Base-by-base conservation (phyloP, 257 asterid species). In the Haberlea rhodopensis region DNA sequence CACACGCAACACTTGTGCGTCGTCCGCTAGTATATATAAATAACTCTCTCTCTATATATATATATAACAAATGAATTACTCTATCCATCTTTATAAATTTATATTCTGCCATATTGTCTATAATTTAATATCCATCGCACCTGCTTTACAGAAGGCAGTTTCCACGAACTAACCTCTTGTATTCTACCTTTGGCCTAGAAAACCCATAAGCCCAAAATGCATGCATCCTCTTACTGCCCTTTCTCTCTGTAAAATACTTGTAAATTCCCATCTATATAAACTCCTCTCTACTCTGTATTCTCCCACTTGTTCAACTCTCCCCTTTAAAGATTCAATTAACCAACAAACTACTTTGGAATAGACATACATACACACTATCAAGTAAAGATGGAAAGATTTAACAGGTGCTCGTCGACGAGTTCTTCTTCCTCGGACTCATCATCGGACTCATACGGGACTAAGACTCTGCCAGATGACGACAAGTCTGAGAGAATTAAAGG, bases 111-210 rank as follows among this genome's bases (percentile, higher is more conserved):
- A n/a, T n/a, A n/a, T n/a, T n/a, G n/a, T n/a, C n/a, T n/a, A n/a
- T n/a, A n/a, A n/a, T n/a, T n/a, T n/a, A n/a, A n/a, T n/a, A n/a
- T n/a, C n/a, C n/a, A n/a, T n/a, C n/a, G n/a, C 73, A 73, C 81
- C 89, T 72, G 76, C 90, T 80, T 77, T 72, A 77, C 87, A 81
- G 31, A 0, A 64, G 79, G 83, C 79, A 84, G 27, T 67, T 88
- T 85, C 95, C 85, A 56, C 79, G 96, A 88, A 85, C 85, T 71
- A 72, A 32, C 79, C 55, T n/a, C n/a, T n/a, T 6, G 62, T 1
- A 37, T 60, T 48, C 66, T 22, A 16, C 51, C 75, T 60, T 73
- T 59, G 31, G 57, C 82, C 78, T 55, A 62, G 79, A 76, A 75
- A 51, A 20, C 15, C 67, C 31, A 61, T 57, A 49, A 66, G 34